Conservation (phyloP, 257 asterid species). For the Fraxinus pennsylvanica region DNA sequence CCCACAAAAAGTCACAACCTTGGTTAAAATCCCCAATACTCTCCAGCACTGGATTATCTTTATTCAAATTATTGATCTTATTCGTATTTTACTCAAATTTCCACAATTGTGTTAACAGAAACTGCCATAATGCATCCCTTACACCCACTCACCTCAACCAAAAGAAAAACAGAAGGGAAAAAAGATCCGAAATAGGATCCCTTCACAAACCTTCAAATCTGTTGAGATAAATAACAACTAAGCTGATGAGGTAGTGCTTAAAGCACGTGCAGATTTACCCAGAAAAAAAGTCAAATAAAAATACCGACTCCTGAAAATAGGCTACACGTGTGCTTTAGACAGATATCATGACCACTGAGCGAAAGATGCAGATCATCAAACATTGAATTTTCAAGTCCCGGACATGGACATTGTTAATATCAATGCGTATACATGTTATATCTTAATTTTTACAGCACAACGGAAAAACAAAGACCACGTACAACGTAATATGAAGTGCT, state of each 20-base stretch:
- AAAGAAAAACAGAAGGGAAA: not conserved
- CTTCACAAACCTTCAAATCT: not conserved
- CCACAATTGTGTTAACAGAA: not conserved
- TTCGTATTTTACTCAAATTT: not conserved
- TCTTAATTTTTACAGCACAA: not conserved
- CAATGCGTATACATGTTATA: not conserved
- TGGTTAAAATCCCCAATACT: not conserved
- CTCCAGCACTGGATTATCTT: not conserved
- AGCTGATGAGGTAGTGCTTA: constrained; percentile 16
- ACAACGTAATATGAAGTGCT: constrained; percentile 1
- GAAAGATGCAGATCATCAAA: not conserved
- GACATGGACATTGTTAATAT: constrained; percentile 1
- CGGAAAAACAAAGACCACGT: not conserved
- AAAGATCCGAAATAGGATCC: not conserved
- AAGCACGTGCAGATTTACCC: not conserved
- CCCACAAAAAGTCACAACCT: constrained; percentile 3
- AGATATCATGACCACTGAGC: constrained; percentile 19
- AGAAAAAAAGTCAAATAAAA: constrained; percentile 5
- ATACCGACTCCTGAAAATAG: not conserved
- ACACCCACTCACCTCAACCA: not conserved
- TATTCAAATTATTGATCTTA: not conserved
- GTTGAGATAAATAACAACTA: not conserved
- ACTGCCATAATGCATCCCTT: not conserved
- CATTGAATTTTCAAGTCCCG: constrained; percentile 10
- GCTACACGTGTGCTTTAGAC: not conserved